These are phyloP conservation scores for Apium graveolens DNA, from an alignment of 129 eudicot genomes.

Conservation along the genomic window DNA sequence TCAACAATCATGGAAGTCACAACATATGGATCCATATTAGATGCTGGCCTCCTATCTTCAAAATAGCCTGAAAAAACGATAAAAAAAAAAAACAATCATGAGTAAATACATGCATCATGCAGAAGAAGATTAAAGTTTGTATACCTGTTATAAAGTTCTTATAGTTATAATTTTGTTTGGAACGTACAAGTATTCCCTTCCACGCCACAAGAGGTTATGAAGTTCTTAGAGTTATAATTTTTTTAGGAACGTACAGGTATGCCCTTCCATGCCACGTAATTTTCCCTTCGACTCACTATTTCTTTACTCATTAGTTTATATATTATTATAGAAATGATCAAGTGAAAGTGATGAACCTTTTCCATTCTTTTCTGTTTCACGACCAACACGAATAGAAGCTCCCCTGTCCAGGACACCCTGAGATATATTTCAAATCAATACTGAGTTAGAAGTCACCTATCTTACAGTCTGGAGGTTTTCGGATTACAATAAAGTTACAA, in stretches of 20 bases:
- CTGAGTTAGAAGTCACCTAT: neutral
- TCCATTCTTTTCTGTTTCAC: neutral
- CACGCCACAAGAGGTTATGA: neutral
- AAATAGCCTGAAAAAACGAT: neutral
- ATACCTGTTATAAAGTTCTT: neutral
- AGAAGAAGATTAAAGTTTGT: neutral
- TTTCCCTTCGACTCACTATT: neutral
- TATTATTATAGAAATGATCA: neutral
- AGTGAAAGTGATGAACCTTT: neutral
- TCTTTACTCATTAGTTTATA: neutral
- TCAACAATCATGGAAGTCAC: constrained; percentile 1
- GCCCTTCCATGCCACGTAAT: neutral
- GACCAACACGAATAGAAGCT: constrained; percentile 5
- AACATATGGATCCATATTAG: constrained; percentile 6
- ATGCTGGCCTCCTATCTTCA: constrained; percentile 6
- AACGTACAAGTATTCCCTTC: too few species aligned
- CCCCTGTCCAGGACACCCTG: constrained; percentile 2
- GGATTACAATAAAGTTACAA: neutral
- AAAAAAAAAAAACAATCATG: neutral
- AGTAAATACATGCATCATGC: neutral
- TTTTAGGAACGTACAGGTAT: neutral
- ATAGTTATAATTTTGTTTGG: too few species aligned
- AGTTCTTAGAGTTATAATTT: neutral
- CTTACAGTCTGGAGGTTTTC: neutral
- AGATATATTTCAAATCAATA: neutral